Conservation (phyloP, 495 filamentous ascomycete genomes). For the Melanomma pulvis-pyrius region DNA sequence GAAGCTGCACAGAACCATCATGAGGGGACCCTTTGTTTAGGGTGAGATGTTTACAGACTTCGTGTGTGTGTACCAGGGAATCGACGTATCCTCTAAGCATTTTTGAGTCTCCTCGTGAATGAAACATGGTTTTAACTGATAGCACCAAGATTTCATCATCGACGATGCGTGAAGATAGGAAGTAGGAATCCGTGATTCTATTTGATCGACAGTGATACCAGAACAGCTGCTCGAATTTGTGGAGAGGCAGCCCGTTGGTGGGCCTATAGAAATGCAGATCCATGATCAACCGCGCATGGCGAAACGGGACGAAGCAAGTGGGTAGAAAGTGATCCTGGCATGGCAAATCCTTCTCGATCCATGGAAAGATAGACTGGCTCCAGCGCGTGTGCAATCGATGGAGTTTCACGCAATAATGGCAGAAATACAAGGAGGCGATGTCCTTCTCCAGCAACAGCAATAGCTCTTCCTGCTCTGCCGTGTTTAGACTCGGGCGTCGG, state of each 20-base stretch:
- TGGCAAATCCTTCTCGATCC: neutral
- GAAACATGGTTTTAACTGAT: slow-evolving; percentile 20
- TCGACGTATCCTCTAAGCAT: slow-evolving; percentile 20
- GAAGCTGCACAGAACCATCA: slow-evolving; percentile 13
- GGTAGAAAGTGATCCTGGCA: neutral
- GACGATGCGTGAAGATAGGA: slow-evolving; percentile 18
- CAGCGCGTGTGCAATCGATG: slow-evolving; percentile 20
- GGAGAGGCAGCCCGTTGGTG: slow-evolving; percentile 21
- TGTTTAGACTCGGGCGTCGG: slow-evolving; percentile 3
- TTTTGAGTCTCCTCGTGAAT: slow-evolving; percentile 20
- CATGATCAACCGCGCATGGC: slow-evolving; percentile 29
- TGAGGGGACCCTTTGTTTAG: slow-evolving; percentile 2
- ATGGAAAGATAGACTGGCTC: neutral
- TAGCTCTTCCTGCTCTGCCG: slow-evolving; percentile 20
- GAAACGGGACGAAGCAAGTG: slow-evolving; percentile 10
- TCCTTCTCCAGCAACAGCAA: slow-evolving; percentile 24
- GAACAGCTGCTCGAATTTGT: slow-evolving; percentile 13
- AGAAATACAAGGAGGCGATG: slow-evolving; percentile 15
- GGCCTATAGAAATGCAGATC: slow-evolving; percentile 25
- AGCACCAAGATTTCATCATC: slow-evolving; percentile 19
- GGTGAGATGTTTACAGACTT: slow-evolving; percentile 18
- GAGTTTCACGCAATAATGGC: slow-evolving; percentile 26
- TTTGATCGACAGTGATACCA: neutral
- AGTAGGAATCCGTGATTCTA: slow-evolving; percentile 15
- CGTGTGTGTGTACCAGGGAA: neutral